These are phyloP conservation scores for Calycina marina DNA, from an alignment of 2,329 filamentous ascomycete species.

Conservation along the genomic window DNA sequence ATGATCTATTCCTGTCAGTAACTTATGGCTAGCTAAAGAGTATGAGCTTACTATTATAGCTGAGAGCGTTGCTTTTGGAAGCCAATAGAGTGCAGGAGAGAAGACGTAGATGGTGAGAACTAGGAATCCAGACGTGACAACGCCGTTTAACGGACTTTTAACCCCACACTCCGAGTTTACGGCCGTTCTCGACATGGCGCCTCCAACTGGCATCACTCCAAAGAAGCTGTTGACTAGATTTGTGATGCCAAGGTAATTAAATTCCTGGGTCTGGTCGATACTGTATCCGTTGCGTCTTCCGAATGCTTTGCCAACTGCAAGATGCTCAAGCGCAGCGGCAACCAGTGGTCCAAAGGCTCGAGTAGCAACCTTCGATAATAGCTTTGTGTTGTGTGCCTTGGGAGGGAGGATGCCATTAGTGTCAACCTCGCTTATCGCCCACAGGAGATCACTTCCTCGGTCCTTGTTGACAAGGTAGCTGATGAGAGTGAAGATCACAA, in stretches of 20 bases:
- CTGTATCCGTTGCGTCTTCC: slow-evolving; percentile 45
- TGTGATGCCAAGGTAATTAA: slow-evolving; percentile 45
- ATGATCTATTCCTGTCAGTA: slow-evolving; percentile 29
- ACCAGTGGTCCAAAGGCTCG: slow-evolving; percentile 32
- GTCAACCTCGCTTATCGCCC: slow-evolving; percentile 41
- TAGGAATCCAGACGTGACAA: slow-evolving; percentile 46
- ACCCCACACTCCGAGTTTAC: slow-evolving; percentile 52
- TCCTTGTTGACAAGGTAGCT: slow-evolving; percentile 46
- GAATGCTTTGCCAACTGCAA: slow-evolving; percentile 50
- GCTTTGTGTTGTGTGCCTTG: slow-evolving; percentile 28
- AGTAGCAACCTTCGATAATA: slow-evolving; percentile 38
- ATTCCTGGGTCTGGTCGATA: slow-evolving; percentile 49
- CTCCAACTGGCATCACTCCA: slow-evolving; percentile 46
- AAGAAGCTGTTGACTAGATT: slow-evolving; percentile 54
- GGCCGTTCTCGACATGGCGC: slow-evolving; percentile 52
- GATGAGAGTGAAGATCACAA: slow-evolving; percentile 47
- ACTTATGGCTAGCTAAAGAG: neutral
- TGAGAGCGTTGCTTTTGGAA: slow-evolving; percentile 49
- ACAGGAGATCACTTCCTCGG: slow-evolving; percentile 28
- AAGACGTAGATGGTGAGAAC: slow-evolving; percentile 47
- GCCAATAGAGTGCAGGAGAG: slow-evolving; percentile 47
- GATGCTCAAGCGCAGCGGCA: slow-evolving; percentile 36
- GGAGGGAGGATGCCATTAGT: slow-evolving; percentile 39
- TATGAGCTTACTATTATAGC: slow-evolving; percentile 36
- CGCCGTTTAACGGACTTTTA: slow-evolving; percentile 43